Evolutionary conservation across 352 stramenopile species (phyloP).

Genomic region (Phytophthora agathidicida): DNA sequence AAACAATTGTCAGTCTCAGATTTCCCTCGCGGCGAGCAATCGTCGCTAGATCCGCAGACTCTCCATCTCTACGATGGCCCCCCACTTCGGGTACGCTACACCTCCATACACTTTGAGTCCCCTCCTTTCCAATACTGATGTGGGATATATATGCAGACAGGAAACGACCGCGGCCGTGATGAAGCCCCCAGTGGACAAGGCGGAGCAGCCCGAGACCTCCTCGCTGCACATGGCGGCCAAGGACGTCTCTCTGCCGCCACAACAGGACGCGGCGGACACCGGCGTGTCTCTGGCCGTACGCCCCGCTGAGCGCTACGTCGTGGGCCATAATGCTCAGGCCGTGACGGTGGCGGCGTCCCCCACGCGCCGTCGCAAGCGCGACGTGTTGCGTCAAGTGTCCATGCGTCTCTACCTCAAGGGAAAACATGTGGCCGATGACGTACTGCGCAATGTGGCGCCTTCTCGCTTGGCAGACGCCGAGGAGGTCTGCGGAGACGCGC

Average conservation of each 20-base stretch:
- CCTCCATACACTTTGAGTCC: too few relatives aligned
- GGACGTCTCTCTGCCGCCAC: conserved; percentile 2
- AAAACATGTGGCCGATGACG: conserved; percentile 63
- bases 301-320: conserved; percentile 18
- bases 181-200: conserved; percentile 14
- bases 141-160: too few relatives aligned
- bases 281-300: conserved; percentile 1
- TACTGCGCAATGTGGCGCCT: conserved; percentile 66
- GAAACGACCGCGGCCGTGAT: conserved; percentile 7
- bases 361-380: conserved; percentile 53
- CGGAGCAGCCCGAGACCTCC: neutral
- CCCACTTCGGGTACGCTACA: conserved; percentile 44
- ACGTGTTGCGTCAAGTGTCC: conserved; percentile 79
- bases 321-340: conserved; percentile 10
- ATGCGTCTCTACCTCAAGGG: conserved; percentile 80
- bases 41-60: neutral
- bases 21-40: conserved; percentile 26
- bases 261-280: conserved; percentile 10
- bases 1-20: conserved; percentile 28
- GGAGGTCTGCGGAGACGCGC: conserved; percentile 42
- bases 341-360: conserved; percentile 4
- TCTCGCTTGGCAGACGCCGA: conserved; percentile 67
- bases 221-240: conserved; percentile 19
- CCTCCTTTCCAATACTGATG: too few relatives aligned
- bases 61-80: conserved; percentile 35